Conservation (phyloP, 2,329 filamentous ascomycete genomes). For the Blastomyces emzantsi region DNA sequence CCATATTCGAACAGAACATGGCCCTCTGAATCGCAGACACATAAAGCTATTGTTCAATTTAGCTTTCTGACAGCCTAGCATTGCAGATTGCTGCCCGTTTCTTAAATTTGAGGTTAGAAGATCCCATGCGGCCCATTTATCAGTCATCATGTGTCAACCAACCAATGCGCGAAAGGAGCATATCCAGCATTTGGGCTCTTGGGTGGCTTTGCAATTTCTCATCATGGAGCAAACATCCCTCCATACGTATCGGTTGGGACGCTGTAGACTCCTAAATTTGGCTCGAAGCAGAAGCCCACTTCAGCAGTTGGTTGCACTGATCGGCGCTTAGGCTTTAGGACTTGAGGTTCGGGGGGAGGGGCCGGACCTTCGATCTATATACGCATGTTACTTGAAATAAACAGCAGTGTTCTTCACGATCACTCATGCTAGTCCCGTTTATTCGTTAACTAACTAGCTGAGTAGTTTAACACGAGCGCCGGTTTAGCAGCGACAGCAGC, state of each 20-base stretch:
- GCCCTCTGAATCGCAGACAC: background rate
- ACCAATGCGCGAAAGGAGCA: background rate
- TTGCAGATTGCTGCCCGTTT: background rate
- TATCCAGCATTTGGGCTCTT: background rate
- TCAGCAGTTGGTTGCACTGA: background rate
- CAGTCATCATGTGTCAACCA: background rate
- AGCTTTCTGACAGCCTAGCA: background rate
- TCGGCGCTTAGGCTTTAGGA: background rate
- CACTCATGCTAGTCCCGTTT: too few species aligned
- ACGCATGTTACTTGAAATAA: too few species aligned
- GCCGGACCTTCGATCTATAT: too few species aligned
- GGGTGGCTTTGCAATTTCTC: background rate
- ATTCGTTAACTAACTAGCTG: too few species aligned
- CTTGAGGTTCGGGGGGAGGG: too few species aligned
- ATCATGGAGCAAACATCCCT: background rate
- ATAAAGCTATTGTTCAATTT: background rate
- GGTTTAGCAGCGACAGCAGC: too few species aligned
- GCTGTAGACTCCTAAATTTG: background rate
- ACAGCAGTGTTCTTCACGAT: background rate
- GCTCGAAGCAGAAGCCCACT: background rate
- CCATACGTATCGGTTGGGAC: background rate
- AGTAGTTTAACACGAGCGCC: too few species aligned
- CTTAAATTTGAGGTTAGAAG: background rate
- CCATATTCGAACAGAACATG: background rate
- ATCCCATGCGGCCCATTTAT: conserved; percentile 7